Percentiles rank a stretch among this genome's conserved stretches.
Conservation (phyloP, 257 asterid genomes). For the Ehretia macrophylla region DNA sequence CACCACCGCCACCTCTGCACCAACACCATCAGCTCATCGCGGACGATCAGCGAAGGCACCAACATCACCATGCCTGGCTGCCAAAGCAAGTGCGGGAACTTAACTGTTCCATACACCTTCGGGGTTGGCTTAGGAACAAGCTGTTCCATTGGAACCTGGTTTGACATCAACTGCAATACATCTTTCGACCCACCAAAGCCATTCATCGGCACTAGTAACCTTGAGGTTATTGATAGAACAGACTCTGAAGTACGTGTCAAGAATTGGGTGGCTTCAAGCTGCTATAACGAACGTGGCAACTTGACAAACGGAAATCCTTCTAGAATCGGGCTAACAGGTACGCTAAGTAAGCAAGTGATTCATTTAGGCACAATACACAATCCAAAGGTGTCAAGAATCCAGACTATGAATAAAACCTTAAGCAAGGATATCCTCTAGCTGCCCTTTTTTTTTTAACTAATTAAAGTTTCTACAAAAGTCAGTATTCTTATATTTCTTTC, state of each 20-base stretch:
- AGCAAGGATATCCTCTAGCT: no score
- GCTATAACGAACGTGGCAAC: slow-evolving; percentile 10
- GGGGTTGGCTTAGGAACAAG: slow-evolving; percentile 31
- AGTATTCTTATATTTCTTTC: no score
- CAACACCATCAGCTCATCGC: neutral
- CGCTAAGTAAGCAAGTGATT: no score
- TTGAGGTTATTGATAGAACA: slow-evolving; percentile 9
- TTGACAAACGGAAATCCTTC: neutral
- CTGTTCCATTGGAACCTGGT: slow-evolving; percentile 28
- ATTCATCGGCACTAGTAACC: neutral
- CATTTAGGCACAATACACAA: no score
- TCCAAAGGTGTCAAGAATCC: no score
- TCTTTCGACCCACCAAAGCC: slow-evolving; percentile 11
- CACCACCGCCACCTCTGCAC: neutral
- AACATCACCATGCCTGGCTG: slow-evolving; percentile 32
- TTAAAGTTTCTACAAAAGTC: no score
- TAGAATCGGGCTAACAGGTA: neutral
- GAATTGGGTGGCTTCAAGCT: neutral
- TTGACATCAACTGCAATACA: slow-evolving; percentile 36
- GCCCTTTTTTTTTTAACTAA: no score
- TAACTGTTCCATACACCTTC: slow-evolving; percentile 48
- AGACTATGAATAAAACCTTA: no score
- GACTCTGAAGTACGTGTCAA: slow-evolving; percentile 3
- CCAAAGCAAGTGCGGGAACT: slow-evolving; percentile 37
- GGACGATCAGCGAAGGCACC: slow-evolving; percentile 3